Evolutionary conservation across 257 asterid genomes (phyloP).

Genomic region (Verbascum thapsus): DNA sequence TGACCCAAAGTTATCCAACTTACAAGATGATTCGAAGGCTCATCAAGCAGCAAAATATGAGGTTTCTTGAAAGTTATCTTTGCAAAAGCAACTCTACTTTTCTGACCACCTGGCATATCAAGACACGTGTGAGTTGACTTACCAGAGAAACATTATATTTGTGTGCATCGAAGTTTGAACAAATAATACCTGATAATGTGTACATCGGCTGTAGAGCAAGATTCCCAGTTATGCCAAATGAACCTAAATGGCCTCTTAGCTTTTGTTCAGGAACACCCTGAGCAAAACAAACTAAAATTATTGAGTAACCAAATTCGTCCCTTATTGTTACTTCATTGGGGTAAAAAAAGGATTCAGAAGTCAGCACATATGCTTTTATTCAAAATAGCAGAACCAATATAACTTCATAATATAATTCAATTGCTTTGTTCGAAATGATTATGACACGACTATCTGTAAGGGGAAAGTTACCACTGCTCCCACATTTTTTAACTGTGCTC

Average conservation of each 20-base stretch:
- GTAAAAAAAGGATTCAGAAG: slow-evolving; percentile 4
- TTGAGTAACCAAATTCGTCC: neutral
- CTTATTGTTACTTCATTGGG: neutral
- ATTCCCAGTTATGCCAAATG: slow-evolving; percentile 95
- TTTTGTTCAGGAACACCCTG: slow-evolving; percentile 99
- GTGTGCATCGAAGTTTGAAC: slow-evolving; percentile 23
- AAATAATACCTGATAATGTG: slow-evolving; percentile 78
- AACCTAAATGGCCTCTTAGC: slow-evolving; percentile 91
- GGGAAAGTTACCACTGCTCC: too few relatives aligned
- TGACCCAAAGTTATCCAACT: slow-evolving; percentile 32
- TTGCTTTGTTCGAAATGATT: slow-evolving; percentile 10
- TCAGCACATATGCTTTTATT: slow-evolving; percentile 12
- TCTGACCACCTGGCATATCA: slow-evolving; percentile 85
- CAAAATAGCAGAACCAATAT: slow-evolving; percentile 9
- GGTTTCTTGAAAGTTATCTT: slow-evolving; percentile 98
- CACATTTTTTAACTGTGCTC: too few relatives aligned
- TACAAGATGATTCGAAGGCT: slow-evolving; percentile 98
- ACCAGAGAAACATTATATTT: slow-evolving; percentile 9
- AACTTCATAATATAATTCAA: slow-evolving; percentile 12
- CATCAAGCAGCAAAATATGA: slow-evolving; percentile 92
- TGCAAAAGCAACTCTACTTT: slow-evolving; percentile 97
- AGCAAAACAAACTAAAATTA: slow-evolving; percentile 29
- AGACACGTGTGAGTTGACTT: slow-evolving; percentile 20
- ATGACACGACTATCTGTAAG: too few relatives aligned
- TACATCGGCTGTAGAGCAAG: slow-evolving; percentile 99